Conservation (phyloP, 2,329 filamentous ascomycete species). For the Phialemonium atrogriseum region DNA sequence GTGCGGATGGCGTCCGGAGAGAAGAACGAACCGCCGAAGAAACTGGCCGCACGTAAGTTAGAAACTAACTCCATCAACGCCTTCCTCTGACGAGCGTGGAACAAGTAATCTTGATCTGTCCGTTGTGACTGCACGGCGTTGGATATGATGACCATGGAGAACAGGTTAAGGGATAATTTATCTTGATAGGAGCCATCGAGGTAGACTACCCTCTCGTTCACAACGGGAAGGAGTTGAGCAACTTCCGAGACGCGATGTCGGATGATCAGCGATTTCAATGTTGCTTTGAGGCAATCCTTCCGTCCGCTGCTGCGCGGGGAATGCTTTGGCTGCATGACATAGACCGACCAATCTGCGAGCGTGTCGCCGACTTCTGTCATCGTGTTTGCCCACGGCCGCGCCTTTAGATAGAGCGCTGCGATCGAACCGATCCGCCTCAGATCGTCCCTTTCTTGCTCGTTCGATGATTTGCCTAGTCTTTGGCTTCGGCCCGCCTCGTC, state of each 20-base stretch:
- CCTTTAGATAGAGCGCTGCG: conserved; percentile 62
- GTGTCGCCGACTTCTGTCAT: conserved; percentile 43
- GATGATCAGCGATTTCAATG: conserved; percentile 72
- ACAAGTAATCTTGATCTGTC: conserved; percentile 79
- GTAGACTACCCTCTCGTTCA: conserved; percentile 63
- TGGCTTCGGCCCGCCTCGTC: conserved; percentile 7
- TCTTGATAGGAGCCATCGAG: conserved; percentile 81
- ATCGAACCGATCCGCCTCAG: conserved; percentile 58
- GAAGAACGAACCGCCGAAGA: conserved; percentile 77
- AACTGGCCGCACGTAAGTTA: conserved; percentile 76
- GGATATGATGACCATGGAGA: conserved; percentile 73
- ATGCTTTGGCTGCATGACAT: conserved; percentile 55
- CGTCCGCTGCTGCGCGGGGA: conserved; percentile 44
- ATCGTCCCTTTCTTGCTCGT: conserved; percentile 51
- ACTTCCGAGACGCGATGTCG: conserved; percentile 71
- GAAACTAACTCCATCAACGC: conserved; percentile 60
- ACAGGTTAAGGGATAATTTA: conserved; percentile 73
- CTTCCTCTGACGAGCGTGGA: conserved; percentile 65
- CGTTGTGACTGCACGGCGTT: conserved; percentile 87
- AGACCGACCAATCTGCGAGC: conserved; percentile 61
- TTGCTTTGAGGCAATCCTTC: conserved; percentile 55
- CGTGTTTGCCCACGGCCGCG: conserved; percentile 70
- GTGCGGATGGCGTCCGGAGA: conserved; percentile 52
- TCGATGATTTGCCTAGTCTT: conserved; percentile 25
- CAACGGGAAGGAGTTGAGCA: conserved; percentile 57